Evolutionary conservation across 2,329 filamentous ascomycete genomes (phyloP).

Genomic region (Exutisphaerella laricina): DNA sequence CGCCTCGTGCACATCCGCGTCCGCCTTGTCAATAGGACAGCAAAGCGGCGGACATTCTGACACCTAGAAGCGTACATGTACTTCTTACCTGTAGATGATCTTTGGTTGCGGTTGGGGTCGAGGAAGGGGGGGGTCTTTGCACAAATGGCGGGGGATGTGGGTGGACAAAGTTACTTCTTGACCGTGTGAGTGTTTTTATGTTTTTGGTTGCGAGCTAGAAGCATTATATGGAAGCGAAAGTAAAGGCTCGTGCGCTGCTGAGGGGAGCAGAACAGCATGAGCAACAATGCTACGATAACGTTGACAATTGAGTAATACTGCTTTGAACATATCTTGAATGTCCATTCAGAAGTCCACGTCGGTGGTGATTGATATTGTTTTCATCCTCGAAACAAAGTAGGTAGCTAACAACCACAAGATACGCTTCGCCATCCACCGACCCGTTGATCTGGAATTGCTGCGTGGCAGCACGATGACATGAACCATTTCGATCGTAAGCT

Average conservation of each 20-base stretch:
- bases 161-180: too few species aligned
- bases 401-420: too few species aligned
- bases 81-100: conserved; percentile 1
- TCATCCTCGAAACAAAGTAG: too few species aligned
- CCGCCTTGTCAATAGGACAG: background rate
- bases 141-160: conserved; percentile 3
- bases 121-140: background rate
- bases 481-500: too few species aligned
- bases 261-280: background rate
- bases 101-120: background rate
- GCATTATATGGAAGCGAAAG: background rate
- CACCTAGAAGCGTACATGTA: background rate
- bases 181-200: too few species aligned
- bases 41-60: background rate
- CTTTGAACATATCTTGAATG: too few species aligned
- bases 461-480: too few species aligned
- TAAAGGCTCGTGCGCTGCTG: background rate
- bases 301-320: background rate
- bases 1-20: background rate
- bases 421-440: too few species aligned
- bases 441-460: too few species aligned
- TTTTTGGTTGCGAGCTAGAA: background rate
- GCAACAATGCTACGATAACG: conserved; percentile 8
- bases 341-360: too few species aligned
- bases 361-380: too few species aligned